These are phyloP conservation scores for Picea sitchensis DNA, from an alignment of 75 land plant genomes.

Conservation along the genomic window DNA sequence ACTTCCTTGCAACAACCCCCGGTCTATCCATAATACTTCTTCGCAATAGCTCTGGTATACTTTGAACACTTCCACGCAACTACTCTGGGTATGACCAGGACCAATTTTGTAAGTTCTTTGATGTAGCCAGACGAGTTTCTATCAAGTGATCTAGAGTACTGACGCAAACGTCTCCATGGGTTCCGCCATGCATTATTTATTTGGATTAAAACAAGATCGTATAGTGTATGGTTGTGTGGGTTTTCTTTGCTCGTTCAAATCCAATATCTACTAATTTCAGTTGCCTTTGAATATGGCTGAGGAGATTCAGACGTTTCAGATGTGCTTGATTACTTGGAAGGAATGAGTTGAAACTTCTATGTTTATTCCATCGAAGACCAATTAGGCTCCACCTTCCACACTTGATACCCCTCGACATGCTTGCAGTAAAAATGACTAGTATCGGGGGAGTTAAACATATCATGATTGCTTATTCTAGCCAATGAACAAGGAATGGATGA, in stretches of 20 bases:
- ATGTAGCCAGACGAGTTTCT: too few relatives aligned
- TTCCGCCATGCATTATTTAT: too few relatives aligned
- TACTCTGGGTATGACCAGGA: too few relatives aligned
- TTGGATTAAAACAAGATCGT: too few relatives aligned
- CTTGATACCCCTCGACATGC: background rate
- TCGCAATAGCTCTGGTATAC: too few relatives aligned
- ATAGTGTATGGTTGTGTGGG: too few relatives aligned
- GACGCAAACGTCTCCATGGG: too few relatives aligned
- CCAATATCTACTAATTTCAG: constrained; percentile 53
- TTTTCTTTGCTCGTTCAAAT: constrained; percentile 36
- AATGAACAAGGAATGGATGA: background rate
- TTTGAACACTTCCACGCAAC: too few relatives aligned
- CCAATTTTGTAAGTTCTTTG: too few relatives aligned
- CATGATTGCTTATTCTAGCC: background rate
- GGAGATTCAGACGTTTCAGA: background rate
- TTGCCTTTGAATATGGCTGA: constrained; percentile 14
- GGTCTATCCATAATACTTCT: too few relatives aligned
- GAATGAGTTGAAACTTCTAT: background rate
- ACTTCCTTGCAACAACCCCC: too few relatives aligned
- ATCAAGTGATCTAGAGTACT: too few relatives aligned
- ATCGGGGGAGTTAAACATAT: background rate
- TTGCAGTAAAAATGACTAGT: background rate
- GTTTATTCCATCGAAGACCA: background rate
- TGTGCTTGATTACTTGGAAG: background rate
- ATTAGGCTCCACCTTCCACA: background rate